Evolutionary conservation across 345 rosid genomes (phyloP), one percentile per base, ranked within the genome.

Genomic region (Cardiospermum halicacabum): DNA sequence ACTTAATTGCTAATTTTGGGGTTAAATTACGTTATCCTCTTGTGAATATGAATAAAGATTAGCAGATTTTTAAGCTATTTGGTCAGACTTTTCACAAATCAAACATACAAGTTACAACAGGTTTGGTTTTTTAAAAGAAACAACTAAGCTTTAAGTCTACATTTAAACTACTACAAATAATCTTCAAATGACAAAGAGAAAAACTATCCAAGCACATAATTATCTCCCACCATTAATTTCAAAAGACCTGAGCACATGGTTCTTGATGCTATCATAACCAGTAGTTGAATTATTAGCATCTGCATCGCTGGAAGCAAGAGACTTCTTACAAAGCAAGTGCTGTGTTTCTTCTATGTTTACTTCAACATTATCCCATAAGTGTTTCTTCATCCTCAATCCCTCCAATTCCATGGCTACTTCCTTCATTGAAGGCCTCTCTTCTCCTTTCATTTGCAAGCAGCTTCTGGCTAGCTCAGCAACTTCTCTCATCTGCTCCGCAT

Each of bases 401-500:
- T 76, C 74, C 1, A 80, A 39, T 39, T 58, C 75, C 66, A 56
- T 69, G 26, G 76, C 74, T 16, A 80, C 78, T 73, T 76, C 78
- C 10, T 34, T 4, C 39, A 34, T 34, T 34, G 39, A 5, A 5
- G 39, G 39, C 39, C 39, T 34, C 39, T 34, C 39, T 0, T 34
- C 39, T 11, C 39, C 39, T 34, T 34, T 34, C 39, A 34, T 11
- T 34, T 4, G 6, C 10, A 34, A 34, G 10, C 39, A 34, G 9
- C 39, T 34, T 34, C 39, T 34, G 6, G 39, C 39, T 34, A 34
- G 39, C 39, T 34, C 39, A 4, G 39, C 39, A 1, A 34, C 39
- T 34, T 34, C 39, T 11, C 26, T 70, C 69, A 80, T 11, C 40
- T 74, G 69, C 31, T 48, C 56, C 11, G 0, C 18, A 2, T 62